Conservation (phyloP, 495 filamentous ascomycete genomes). For the Penicillium crystallinum region DNA sequence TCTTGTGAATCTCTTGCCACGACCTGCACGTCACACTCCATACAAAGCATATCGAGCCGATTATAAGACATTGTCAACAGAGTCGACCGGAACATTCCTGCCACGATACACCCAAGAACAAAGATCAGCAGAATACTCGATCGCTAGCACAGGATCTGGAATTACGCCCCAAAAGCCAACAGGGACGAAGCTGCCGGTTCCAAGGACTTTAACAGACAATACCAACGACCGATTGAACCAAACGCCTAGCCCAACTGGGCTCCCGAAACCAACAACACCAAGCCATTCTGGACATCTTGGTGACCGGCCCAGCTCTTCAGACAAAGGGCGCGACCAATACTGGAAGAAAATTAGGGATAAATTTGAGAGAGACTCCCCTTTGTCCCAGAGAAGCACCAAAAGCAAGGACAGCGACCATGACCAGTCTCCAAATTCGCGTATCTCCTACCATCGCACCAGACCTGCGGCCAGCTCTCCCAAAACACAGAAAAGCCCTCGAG, state of each 20-base stretch:
- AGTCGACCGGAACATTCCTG: slow-evolving; percentile 8
- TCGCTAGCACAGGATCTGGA: slow-evolving; percentile 3
- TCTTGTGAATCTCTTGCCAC: slow-evolving; percentile 32
- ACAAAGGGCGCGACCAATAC: slow-evolving; percentile 27
- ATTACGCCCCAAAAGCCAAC: slow-evolving; percentile 16
- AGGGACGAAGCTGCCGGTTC: slow-evolving; percentile 33
- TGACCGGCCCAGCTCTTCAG: slow-evolving; percentile 14
- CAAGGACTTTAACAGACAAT: slow-evolving; percentile 19
- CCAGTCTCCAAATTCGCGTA: not conserved
- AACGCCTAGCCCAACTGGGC: slow-evolving; percentile 18
- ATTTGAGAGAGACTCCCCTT: slow-evolving; percentile 27
- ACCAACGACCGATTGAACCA: slow-evolving; percentile 14
- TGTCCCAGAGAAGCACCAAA: slow-evolving; percentile 10
- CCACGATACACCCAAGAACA: not conserved
- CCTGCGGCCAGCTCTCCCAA: slow-evolving; percentile 7
- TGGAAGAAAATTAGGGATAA: slow-evolving; percentile 30
- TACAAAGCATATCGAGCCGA: slow-evolving; percentile 25
- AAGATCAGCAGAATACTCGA: slow-evolving; percentile 2
- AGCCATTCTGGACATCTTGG: slow-evolving; percentile 11
- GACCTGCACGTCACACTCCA: slow-evolving; percentile 11
- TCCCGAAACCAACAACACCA: slow-evolving; percentile 16
- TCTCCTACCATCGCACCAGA: slow-evolving; percentile 8
- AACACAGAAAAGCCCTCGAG: slow-evolving; percentile 17
- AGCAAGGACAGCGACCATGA: slow-evolving; percentile 23
- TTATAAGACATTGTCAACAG: slow-evolving; percentile 8